phyloP scores from a whole-genome alignment of 2,329 filamentous ascomycete species.

The Penicillium vulpinum region DNA sequence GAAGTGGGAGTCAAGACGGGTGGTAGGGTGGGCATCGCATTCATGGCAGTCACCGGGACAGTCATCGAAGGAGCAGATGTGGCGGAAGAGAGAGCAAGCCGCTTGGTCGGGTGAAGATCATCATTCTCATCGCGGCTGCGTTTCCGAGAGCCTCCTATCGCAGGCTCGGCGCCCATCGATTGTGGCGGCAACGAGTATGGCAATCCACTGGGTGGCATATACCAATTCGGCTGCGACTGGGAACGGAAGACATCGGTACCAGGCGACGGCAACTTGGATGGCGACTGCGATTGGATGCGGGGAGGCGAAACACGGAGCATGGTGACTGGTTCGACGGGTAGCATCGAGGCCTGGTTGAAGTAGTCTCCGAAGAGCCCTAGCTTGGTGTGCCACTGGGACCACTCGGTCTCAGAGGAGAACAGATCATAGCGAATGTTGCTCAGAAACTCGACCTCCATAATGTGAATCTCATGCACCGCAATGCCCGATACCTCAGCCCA shows the following conservation, averaged over 20 bases:
- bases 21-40: conserved; percentile 33
- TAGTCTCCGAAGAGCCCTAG: conserved; percentile 80
- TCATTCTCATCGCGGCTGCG: conserved; percentile 57
- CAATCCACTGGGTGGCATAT: conserved; percentile 26
- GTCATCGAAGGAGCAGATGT: conserved; percentile 26
- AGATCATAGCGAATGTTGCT: conserved; percentile 98
- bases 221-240: conserved; percentile 29
- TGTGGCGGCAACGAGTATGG: conserved; percentile 28
- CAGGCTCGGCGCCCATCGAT: conserved; percentile 17
- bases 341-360: conserved; percentile 67
- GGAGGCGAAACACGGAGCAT: conserved; percentile 37
- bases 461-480: conserved; percentile 89
- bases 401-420: conserved; percentile 80
- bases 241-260: conserved; percentile 30
- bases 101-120: conserved; percentile 60
- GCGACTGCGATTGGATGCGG: conserved; percentile 31
- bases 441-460: conserved; percentile 99
- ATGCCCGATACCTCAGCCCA: conserved; percentile 98
- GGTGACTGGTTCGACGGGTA: conserved; percentile 41
- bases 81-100: conserved; percentile 34
- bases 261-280: conserved; percentile 45
- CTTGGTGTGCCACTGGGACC: conserved; percentile 83
- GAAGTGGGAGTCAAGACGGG: conserved; percentile 37
- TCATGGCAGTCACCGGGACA: conserved; percentile 27
- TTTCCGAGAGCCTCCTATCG: conserved; percentile 50